phyloP scores from a whole-genome alignment of 2,329 filamentous ascomycete genomes.

The Zymoseptoria crescenta region DNA sequence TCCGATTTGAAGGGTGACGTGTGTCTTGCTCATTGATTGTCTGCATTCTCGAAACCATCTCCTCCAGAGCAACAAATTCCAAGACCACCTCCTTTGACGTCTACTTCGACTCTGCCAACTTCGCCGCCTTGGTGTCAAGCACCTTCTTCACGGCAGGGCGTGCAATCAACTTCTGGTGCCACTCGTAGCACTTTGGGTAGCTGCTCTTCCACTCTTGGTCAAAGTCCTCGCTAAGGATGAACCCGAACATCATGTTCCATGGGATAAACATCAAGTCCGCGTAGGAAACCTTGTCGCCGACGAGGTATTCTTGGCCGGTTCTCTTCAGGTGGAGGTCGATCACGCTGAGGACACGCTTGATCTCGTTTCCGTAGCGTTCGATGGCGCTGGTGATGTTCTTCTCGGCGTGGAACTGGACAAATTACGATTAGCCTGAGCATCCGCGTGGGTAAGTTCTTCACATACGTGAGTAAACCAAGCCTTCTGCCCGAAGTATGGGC shows the following conservation, averaged over 20 bases:
- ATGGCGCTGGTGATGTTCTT: slow-evolving; percentile 34
- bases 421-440: neutral
- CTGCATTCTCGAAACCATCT: too few relatives aligned
- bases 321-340: slow-evolving; percentile 34
- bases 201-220: slow-evolving; percentile 20
- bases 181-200: slow-evolving; percentile 21
- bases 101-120: slow-evolving; percentile 3
- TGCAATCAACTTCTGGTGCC: slow-evolving; percentile 23
- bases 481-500: slow-evolving; percentile 37
- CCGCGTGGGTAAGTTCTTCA: neutral
- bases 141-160: slow-evolving; percentile 25
- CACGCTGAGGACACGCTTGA: slow-evolving; percentile 38
- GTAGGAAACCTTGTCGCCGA: slow-evolving; percentile 37
- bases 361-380: slow-evolving; percentile 39
- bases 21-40: too few relatives aligned
- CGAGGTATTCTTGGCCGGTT: slow-evolving; percentile 32
- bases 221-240: slow-evolving; percentile 16
- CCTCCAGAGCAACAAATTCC: neutral
- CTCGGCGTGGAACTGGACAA: slow-evolving; percentile 19
- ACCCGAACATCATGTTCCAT: slow-evolving; percentile 24
- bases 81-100: neutral
- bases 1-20: too few relatives aligned
- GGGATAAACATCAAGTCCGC: slow-evolving; percentile 36
- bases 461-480: slow-evolving; percentile 36
- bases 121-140: slow-evolving; percentile 18